phyloP scores from a whole-genome alignment of 139 green algal species.

The Micractinium sp. region DNA sequence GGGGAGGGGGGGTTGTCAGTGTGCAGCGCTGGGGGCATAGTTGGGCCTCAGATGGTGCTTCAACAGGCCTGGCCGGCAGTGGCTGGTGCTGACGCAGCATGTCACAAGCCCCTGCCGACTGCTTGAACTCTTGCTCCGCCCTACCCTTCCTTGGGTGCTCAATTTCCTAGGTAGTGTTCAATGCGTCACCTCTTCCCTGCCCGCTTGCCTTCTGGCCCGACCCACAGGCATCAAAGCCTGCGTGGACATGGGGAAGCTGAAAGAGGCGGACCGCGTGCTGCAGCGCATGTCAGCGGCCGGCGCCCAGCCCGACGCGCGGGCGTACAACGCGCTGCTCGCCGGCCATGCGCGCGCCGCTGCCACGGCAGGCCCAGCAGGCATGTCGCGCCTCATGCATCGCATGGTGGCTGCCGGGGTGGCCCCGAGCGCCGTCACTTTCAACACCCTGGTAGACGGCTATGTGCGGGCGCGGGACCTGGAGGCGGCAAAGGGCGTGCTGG shows the following conservation, averaged over 20 bases:
- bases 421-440: slow-evolving; percentile 68
- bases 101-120: not conserved
- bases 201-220: not conserved
- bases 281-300: slow-evolving; percentile 9
- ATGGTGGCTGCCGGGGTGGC: slow-evolving; percentile 45
- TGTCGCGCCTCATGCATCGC: slow-evolving; percentile 48
- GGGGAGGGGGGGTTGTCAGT: not conserved
- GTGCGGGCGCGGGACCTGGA: slow-evolving; percentile 53
- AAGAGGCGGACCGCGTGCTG: slow-evolving; percentile 64
- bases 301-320: slow-evolving; percentile 43
- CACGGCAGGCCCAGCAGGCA: slow-evolving; percentile 27
- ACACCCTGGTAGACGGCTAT: slow-evolving; percentile 68
- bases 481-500: slow-evolving; percentile 45
- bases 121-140: not conserved
- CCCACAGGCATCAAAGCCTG: slow-evolving; percentile 72
- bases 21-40: too few relatives aligned
- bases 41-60: too few relatives aligned
- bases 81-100: not conserved
- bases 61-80: too few relatives aligned
- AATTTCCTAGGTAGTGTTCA: not conserved
- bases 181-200: not conserved
- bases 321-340: slow-evolving; percentile 76
- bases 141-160: too few relatives aligned
- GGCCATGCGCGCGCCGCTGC: slow-evolving; percentile 42
- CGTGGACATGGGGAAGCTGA: slow-evolving; percentile 47